Base-by-base conservation (phyloP, 495 filamentous ascomycete species). In the Penicillium flavigenum region DNA sequence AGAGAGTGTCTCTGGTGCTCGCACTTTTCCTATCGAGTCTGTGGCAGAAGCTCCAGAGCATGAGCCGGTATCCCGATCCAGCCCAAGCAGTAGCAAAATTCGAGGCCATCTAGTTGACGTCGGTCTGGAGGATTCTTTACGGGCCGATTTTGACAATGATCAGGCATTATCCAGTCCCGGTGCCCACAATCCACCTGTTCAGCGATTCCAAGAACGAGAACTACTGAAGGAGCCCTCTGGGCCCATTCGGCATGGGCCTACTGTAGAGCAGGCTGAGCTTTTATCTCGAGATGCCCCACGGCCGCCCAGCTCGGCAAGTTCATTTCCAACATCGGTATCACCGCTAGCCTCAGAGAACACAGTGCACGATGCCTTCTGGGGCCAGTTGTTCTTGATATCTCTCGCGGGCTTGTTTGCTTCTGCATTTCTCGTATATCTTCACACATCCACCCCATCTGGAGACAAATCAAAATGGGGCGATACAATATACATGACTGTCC, bases 401-500 rank as follows among this genome's bases (percentile, higher is more conserved):
- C 74, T 94, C 52, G 90, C 90, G 39, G 85, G 88, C 22, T 73
- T 98, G 38, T 84, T 98, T 64, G 86, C 92, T 17, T 92, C 89
- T 14, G 92, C 92, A 56, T 83, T 96, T 52, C 80, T 98, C 14
- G 86, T 96, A 47, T 92, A 87, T 65, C 79, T 98, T 11, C 91
- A 98, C 67, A 98, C 93, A 1, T 85, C 86, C 9, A 66, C 83
- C 1, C 88, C 89, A 1, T 72, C 76, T 11, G 76, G 77, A 43
- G 71, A 76, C 61, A 88, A 86, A 63, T 78, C 80, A 42, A 86
- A 82, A 46, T 78, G 89, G 64, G 90, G 90, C 17, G 94, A 98
- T 69, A 96, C 95, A 10, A 90, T 98, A 51, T 98, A 98, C 72
- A 88, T 86, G 24, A 93, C 91, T 6, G 77, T 98, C 20, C 88